Conservation (phyloP, 2,329 filamentous ascomycete species). For the Colletotrichum somersetense region DNA sequence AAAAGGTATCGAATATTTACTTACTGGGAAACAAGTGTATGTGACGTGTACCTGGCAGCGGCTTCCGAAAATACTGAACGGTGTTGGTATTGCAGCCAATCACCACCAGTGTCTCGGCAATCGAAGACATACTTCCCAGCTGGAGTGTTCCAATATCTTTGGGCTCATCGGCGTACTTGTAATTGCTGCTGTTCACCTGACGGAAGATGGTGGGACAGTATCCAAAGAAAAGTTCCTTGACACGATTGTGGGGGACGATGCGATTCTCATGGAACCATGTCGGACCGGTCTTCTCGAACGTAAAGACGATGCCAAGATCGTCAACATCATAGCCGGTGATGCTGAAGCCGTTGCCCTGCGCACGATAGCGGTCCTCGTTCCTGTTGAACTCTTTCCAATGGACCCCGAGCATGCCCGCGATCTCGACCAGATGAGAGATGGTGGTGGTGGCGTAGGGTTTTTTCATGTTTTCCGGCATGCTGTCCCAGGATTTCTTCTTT, state of each 20-base stretch:
- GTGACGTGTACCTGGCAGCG: conserved; percentile 39
- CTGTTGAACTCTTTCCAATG: conserved; percentile 58
- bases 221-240: conserved; percentile 58
- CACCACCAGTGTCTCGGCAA: conserved; percentile 53
- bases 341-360: conserved; percentile 54
- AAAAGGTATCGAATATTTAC: neutral
- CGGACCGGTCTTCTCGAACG: conserved; percentile 53
- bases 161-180: conserved; percentile 44
- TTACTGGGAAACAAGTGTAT: conserved; percentile 47
- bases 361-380: conserved; percentile 51
- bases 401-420: conserved; percentile 54
- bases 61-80: conserved; percentile 47
- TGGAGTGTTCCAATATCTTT: conserved; percentile 43
- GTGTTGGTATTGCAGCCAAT: conserved; percentile 56
- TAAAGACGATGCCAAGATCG: conserved; percentile 56
- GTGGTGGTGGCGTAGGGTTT: conserved; percentile 54
- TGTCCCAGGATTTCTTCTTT: conserved; percentile 40
- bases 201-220: conserved; percentile 55
- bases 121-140: conserved; percentile 46
- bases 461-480: conserved; percentile 37
- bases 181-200: conserved; percentile 13
- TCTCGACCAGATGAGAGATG: conserved; percentile 53
- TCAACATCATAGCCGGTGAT: conserved; percentile 48
- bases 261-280: conserved; percentile 52
- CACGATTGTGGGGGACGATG: conserved; percentile 51